Evolutionary conservation across 2,329 filamentous ascomycete genomes (phyloP).

Genomic region (Aspergillus glaucus): DNA sequence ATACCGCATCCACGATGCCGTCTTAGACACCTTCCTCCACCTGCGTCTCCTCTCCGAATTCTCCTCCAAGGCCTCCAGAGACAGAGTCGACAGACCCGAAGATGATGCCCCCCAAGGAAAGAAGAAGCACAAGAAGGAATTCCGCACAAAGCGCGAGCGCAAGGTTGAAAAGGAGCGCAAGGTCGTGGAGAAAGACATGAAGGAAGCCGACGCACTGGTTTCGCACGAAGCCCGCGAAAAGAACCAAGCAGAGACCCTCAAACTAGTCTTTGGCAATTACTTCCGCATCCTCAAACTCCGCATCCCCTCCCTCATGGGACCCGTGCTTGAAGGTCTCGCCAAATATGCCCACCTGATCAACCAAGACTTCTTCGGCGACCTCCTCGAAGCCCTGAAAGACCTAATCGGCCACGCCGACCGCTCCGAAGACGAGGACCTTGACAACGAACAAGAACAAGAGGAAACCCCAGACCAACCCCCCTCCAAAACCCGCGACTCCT

Average conservation of each 20-base stretch:
- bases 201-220: constrained; percentile 81
- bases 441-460: constrained; percentile 22
- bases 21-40: constrained; percentile 85
- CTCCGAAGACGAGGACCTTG: constrained; percentile 40
- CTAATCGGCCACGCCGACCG: constrained; percentile 69
- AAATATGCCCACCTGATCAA: constrained; percentile 97
- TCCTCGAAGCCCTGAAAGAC: constrained; percentile 90
- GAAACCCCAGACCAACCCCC: constrained; percentile 31
- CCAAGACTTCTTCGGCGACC: constrained; percentile 95
- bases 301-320: constrained; percentile 83
- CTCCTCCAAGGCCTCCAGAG: constrained; percentile 71
- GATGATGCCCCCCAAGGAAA: constrained; percentile 44
- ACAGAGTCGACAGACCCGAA: constrained; percentile 60
- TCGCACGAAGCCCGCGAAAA: constrained; percentile 87
- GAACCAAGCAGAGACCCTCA: constrained; percentile 92
- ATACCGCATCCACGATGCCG: constrained; percentile 75
- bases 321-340: constrained; percentile 86
- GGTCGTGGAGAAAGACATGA: constrained; percentile 85
- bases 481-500: constrained; percentile 61
- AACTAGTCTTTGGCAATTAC: constrained; percentile 91
- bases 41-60: constrained; percentile 85
- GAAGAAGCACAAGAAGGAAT: constrained; percentile 73
- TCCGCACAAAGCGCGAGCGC: constrained; percentile 79
- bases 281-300: constrained; percentile 88
- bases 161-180: constrained; percentile 83